Evolutionary conservation across 2,329 filamentous ascomycete genomes (phyloP).

Genomic region (Apiospora rasikravindrae): DNA sequence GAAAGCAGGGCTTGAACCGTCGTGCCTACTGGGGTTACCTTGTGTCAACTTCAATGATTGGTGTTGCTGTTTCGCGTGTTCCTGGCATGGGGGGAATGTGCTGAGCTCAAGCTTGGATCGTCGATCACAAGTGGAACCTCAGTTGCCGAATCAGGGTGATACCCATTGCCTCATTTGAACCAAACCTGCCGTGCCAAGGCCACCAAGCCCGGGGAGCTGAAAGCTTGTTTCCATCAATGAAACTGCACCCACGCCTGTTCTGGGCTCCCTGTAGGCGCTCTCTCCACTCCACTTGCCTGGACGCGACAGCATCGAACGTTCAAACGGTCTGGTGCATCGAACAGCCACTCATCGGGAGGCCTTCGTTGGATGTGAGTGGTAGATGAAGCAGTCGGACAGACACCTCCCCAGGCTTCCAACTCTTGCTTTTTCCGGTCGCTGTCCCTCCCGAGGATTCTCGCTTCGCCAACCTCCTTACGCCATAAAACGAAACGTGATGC

Average conservation of each 20-base stretch:
- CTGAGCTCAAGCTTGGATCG: background rate
- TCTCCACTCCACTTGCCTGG: background rate
- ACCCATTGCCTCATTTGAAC: constrained; percentile 3
- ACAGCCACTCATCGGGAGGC: background rate
- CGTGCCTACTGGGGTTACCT: background rate
- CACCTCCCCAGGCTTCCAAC: background rate
- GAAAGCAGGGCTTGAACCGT: background rate
- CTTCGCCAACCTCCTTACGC: background rate
- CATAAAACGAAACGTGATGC: background rate
- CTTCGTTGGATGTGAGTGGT: background rate
- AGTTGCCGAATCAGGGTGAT: background rate
- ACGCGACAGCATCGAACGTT: background rate
- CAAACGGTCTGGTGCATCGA: background rate
- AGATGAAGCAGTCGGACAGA: background rate
- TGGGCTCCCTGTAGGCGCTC: background rate
- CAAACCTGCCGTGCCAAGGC: constrained; percentile 8
- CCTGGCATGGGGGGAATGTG: background rate
- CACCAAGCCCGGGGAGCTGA: constrained; percentile 8
- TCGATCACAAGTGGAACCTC: constrained; percentile 15
- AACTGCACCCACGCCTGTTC: background rate
- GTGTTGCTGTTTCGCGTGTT: constrained; percentile 2
- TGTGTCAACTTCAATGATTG: background rate
- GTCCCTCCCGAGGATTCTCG: background rate
- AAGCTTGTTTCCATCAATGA: constrained; percentile 12
- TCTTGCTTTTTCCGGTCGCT: background rate